Percentiles rank a stretch among this genome's conserved stretches.
Evolutionary conservation across 441 rosid genomes (phyloP).

Genomic region (Aleurites moluccanus): DNA sequence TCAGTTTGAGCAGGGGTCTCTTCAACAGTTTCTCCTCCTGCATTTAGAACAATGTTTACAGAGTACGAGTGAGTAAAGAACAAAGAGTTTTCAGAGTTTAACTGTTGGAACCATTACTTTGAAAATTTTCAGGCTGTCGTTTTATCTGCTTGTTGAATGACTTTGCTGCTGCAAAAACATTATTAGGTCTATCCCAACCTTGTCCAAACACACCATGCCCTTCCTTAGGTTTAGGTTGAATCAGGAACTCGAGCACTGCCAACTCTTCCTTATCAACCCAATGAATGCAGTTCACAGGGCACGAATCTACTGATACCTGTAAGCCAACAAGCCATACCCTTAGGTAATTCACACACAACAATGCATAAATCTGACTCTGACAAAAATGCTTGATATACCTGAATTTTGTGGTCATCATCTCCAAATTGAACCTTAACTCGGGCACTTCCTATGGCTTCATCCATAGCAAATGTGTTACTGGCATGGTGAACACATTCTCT

Average conservation of each 20-base stretch:
- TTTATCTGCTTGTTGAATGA: constrained; percentile 43
- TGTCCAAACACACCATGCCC: constrained; percentile 62
- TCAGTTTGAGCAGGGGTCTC: constrained; percentile 62
- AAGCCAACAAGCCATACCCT: background rate
- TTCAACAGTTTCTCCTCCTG: constrained; percentile 33
- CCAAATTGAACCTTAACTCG: constrained; percentile 56
- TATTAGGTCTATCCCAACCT: constrained; percentile 58
- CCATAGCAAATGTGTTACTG: constrained; percentile 55
- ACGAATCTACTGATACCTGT: constrained; percentile 57
- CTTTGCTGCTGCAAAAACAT: constrained; percentile 56
- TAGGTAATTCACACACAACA: background rate
- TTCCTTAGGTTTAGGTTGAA: constrained; percentile 44
- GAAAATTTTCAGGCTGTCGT: constrained; percentile 25
- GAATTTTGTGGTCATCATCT: constrained; percentile 44
- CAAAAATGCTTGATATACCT: constrained; percentile 30
- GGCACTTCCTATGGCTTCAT: constrained; percentile 50
- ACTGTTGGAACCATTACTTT: constrained; percentile 21
- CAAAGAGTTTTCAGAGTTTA: background rate
- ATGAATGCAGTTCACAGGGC: constrained; percentile 66
- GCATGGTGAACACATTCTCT: constrained; percentile 62
- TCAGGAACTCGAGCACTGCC: constrained; percentile 50
- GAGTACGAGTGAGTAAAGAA: background rate
- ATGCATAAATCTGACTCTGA: too few relatives aligned
- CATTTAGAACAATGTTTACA: constrained; percentile 10
- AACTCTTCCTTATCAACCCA: constrained; percentile 59